A percentile compares a stretch with the other conserved stretches of the same genome.
phyloP scores from a whole-genome alignment of 2,329 filamentous ascomycete genomes.

The Pseudopyricularia cyperi region DNA sequence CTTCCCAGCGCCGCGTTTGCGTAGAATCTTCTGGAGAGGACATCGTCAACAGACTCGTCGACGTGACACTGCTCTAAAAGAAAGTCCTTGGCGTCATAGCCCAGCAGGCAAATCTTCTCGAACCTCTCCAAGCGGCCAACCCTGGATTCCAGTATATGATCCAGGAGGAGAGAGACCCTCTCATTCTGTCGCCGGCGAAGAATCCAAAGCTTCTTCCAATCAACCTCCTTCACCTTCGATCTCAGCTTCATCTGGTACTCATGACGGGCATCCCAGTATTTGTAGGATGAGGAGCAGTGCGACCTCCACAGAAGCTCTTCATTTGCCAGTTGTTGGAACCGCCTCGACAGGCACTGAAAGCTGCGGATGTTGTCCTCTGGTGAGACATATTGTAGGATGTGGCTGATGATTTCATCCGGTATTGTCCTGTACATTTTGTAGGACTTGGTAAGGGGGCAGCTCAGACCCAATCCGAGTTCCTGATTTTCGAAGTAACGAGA shows the following conservation, averaged over 20 bases:
- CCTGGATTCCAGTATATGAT: slow-evolving; percentile 59
- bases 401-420: slow-evolving; percentile 76
- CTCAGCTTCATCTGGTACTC: slow-evolving; percentile 42
- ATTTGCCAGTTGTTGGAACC: slow-evolving; percentile 51
- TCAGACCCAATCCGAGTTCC: too few species aligned
- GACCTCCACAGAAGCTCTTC: slow-evolving; percentile 69
- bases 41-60: slow-evolving; percentile 51
- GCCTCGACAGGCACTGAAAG: slow-evolving; percentile 44
- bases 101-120: slow-evolving; percentile 55
- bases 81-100: slow-evolving; percentile 82
- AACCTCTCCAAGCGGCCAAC: slow-evolving; percentile 56
- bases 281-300: slow-evolving; percentile 58
- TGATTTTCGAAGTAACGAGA: too few species aligned
- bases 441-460: background rate
- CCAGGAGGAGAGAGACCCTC: slow-evolving; percentile 40
- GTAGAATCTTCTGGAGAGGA: slow-evolving; percentile 70
- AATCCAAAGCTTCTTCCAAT: slow-evolving; percentile 64
- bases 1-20: slow-evolving; percentile 61
- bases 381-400: slow-evolving; percentile 54
- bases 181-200: slow-evolving; percentile 39
- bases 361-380: slow-evolving; percentile 38
- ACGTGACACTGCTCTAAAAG: slow-evolving; percentile 53
- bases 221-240: slow-evolving; percentile 37
- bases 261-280: slow-evolving; percentile 61
- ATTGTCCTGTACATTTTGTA: slow-evolving; percentile 18